Conservation (phyloP, 805 yeast genomes). For the Candida railenensis region DNA sequence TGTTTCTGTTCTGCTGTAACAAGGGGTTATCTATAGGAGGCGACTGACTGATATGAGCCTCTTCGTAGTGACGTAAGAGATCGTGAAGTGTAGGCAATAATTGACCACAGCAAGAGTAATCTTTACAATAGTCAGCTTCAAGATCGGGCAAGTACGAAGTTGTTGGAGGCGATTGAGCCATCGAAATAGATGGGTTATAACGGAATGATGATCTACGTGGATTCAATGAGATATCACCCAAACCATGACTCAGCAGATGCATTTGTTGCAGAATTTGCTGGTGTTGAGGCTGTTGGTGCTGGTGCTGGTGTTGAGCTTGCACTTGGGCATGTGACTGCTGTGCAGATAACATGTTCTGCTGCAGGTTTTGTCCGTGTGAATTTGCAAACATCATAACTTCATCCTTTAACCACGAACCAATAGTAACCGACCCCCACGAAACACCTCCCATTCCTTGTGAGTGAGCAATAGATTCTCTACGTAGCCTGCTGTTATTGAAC, state of each 20-base stretch:
- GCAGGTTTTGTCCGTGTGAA: background rate
- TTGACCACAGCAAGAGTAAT: slow-evolving; percentile 94
- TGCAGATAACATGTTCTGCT: slow-evolving; percentile 7
- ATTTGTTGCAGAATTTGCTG: slow-evolving; percentile 11
- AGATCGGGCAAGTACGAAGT: slow-evolving; percentile 86
- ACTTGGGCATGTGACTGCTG: slow-evolving; percentile 13
- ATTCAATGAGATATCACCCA: background rate
- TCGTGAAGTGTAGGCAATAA: slow-evolving; percentile 91
- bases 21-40: slow-evolving; percentile 42
- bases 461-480: slow-evolving; percentile 91
- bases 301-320: slow-evolving; percentile 17
- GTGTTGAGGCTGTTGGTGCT: slow-evolving; percentile 17
- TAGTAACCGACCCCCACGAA: slow-evolving; percentile 94
- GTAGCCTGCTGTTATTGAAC: slow-evolving; percentile 44
- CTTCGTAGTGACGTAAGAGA: slow-evolving; percentile 90
- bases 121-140: slow-evolving; percentile 95
- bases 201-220: slow-evolving; percentile 12
- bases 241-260: slow-evolving; percentile 7
- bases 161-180: slow-evolving; percentile 62
- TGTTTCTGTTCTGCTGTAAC: slow-evolving; percentile 18
- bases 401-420: slow-evolving; percentile 94
- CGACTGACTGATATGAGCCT: slow-evolving; percentile 76
- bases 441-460: slow-evolving; percentile 98
- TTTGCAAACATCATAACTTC: slow-evolving; percentile 66
- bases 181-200: slow-evolving; percentile 16